Conservation (phyloP, 139 green algal genomes). For the Micromonas commoda region DNA sequence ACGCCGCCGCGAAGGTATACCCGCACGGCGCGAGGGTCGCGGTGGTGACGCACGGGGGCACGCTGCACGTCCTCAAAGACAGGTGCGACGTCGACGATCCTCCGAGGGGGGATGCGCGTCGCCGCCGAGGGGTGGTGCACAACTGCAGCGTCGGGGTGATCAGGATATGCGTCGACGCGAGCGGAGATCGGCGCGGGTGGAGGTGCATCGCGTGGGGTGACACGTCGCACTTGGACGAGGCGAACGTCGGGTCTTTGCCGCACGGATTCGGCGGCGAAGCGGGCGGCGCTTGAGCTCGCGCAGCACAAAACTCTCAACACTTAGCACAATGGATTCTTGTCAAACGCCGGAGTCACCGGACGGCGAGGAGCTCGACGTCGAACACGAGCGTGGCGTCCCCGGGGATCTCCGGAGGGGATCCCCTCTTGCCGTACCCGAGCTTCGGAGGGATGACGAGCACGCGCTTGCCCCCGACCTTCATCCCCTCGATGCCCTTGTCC, state of each 20-base stretch:
- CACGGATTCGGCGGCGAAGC: too few species aligned
- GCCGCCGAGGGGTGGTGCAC: background rate
- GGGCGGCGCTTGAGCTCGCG: too few species aligned
- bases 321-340: too few species aligned
- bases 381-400: slow-evolving; percentile 78
- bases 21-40: background rate
- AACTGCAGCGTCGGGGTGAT: background rate
- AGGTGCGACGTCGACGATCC: background rate
- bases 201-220: background rate
- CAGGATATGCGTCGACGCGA: background rate
- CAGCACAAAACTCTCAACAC: too few species aligned
- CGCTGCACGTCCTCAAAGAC: background rate
- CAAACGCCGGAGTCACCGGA: too few species aligned
- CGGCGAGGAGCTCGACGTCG: slow-evolving; percentile 47
- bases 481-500: slow-evolving; percentile 77
- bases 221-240: background rate
- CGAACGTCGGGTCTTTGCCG: too few species aligned
- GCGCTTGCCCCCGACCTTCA: slow-evolving; percentile 78
- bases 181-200: background rate
- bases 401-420: slow-evolving; percentile 77
- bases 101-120: background rate
- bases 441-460: slow-evolving; percentile 58
- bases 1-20: background rate
- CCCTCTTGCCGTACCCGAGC: slow-evolving; percentile 74
- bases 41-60: background rate